Base-by-base conservation (phyloP, 352 stramenopile genomes). In the Pythium apleroticum region DNA sequence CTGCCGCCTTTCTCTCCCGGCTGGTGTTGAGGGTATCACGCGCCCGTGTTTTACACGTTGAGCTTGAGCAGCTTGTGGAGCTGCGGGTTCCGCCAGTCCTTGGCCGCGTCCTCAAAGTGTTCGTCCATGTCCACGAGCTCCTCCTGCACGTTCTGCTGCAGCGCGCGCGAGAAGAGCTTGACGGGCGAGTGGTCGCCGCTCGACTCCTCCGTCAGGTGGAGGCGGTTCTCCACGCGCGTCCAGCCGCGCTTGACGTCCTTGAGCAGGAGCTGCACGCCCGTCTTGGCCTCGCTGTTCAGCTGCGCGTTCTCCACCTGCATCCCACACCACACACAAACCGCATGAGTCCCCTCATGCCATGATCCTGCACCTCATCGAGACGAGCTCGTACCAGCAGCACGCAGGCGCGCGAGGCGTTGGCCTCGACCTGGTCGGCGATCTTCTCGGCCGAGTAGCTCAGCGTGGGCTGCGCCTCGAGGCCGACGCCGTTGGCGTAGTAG, bases 191-290 rank as follows among this genome's bases (percentile, higher is more conserved):
- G 48, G 33, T 75, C 72, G 30, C 58, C 58, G 46, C 74, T 76
- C 39, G 66, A 75, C 48, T 85, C 71, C 22, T 78, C 77, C 35
- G 88, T 66, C 22, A 69, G 43, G 24, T 68, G 62, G 28, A 94
- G 69, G n/a, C 74, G 78, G 62, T 78, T 86, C 65, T 94, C 82
- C 53, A 89, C 75, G 37, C 73, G 73, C 33, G 73, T 80, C 85
- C 85, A 94, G 49, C 85, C 80, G 46, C 83, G 83, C 66, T 94
- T 94, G 19, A 88, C 73, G 74, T 94, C 85, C 76, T 92, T 91
- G 3, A 90, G 75, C 54, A 92, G 61, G 17, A 94, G 69, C 72
- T 84, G 81, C 19, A 94, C 59, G 25, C 71, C 83, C 8, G 63
- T 74, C 68, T 87, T 90, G 53, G 54, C 49, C 43, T 85, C 75